Conservation (phyloP, 2,329 filamentous ascomycete genomes). For the Phyllosticta paracitricarpa region DNA sequence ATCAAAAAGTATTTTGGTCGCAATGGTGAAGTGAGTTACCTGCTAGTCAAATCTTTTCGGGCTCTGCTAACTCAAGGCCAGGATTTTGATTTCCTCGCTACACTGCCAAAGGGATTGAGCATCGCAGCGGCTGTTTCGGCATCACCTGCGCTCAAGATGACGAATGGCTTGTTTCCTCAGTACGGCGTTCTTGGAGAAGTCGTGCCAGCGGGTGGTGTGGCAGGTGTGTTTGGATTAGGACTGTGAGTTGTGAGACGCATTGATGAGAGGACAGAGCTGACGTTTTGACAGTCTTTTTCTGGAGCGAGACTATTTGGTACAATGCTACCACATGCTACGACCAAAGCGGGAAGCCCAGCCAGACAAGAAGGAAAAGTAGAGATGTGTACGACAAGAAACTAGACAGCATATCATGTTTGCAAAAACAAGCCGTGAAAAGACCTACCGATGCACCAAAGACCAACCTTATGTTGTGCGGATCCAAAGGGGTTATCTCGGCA, state of each 20-base stretch:
- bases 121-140: constrained; percentile 28
- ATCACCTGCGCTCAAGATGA: constrained; percentile 26
- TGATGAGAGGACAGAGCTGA: not conserved
- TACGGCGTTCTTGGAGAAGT: constrained; percentile 36
- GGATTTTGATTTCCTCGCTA: constrained; percentile 17
- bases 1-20: constrained; percentile 39
- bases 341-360: not conserved
- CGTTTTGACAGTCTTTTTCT: constrained; percentile 15
- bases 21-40: constrained; percentile 12
- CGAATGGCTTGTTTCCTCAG: constrained; percentile 16
- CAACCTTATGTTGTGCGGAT: not conserved
- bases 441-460: too few species aligned
- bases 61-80: not conserved
- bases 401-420: too few species aligned
- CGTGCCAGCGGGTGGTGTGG: constrained; percentile 26
- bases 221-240: constrained; percentile 24
- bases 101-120: constrained; percentile 23
- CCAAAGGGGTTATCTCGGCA: not conserved
- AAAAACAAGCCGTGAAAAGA: too few species aligned
- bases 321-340: constrained; percentile 26
- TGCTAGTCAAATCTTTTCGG: not conserved
- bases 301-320: constrained; percentile 22
- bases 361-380: constrained; percentile 6
- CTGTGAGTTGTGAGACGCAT: constrained; percentile 23
- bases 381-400: too few species aligned